Percentiles rank a stretch among this genome's conserved stretches.
These are phyloP conservation scores for Colletotrichum graminicola DNA, from an alignment of 2,329 filamentous ascomycete genomes.

Conservation along the genomic window DNA sequence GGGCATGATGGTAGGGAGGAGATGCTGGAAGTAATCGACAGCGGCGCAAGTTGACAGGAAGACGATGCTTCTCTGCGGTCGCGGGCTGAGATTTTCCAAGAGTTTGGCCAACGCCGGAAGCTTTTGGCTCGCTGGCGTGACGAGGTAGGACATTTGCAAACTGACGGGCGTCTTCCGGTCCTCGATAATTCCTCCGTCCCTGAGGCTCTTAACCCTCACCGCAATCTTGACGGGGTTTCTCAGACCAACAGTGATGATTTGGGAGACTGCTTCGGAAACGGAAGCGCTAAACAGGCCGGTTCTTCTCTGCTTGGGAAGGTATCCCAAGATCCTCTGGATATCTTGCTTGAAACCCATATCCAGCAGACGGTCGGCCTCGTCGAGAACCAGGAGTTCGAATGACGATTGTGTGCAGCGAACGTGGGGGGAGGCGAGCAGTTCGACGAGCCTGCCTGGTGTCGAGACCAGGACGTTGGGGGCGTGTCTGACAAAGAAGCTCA, in stretches of 20 bases:
- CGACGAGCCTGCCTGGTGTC: conserved; percentile 89
- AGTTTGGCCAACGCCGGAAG: conserved; percentile 80
- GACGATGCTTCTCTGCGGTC: conserved; percentile 86
- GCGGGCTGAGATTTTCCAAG: conserved; percentile 75
- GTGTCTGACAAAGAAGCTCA: conserved; percentile 84
- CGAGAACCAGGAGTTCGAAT: conserved; percentile 92
- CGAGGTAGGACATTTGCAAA: conserved; percentile 89
- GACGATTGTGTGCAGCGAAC: conserved; percentile 89
- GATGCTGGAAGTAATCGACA: conserved; percentile 91
- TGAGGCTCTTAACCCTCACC: conserved; percentile 84
- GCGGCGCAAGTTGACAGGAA: conserved; percentile 95
- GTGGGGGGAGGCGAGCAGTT: conserved; percentile 86
- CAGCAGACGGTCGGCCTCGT: conserved; percentile 92
- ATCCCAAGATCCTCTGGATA: conserved; percentile 84
- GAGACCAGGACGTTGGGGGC: conserved; percentile 91
- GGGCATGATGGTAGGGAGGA: conserved; percentile 80
- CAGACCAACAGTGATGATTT: conserved; percentile 91
- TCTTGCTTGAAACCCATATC: conserved; percentile 96
- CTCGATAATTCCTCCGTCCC: conserved; percentile 74
- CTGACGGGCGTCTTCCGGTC: conserved; percentile 92
- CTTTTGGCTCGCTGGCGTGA: conserved; percentile 82
- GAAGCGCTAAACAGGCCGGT: conserved; percentile 96
- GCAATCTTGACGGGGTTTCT: conserved; percentile 95
- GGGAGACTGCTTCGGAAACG: conserved; percentile 93
- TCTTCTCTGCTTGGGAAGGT: conserved; percentile 90